Percentiles rank a stretch among this genome's conserved stretches.
phyloP scores from a whole-genome alignment of 2,329 filamentous ascomycete species.

The Verticillium albo-atrum region DNA sequence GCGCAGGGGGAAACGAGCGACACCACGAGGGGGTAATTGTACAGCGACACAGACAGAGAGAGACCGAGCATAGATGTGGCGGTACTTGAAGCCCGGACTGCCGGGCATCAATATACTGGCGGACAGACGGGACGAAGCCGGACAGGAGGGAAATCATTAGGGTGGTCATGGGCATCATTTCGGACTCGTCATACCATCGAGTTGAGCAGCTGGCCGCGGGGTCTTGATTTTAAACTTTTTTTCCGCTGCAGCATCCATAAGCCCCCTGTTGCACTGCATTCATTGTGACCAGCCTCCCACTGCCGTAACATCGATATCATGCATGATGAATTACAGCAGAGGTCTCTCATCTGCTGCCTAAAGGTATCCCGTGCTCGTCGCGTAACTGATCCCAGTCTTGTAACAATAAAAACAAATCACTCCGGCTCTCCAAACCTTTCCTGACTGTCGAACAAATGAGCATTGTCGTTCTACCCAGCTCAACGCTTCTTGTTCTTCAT shows the following conservation, averaged over 20 bases:
- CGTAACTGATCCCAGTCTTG: neutral
- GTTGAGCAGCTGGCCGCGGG: neutral
- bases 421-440: neutral
- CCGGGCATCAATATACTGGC: neutral
- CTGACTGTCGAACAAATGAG: neutral
- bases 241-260: neutral
- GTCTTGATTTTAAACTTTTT: neutral
- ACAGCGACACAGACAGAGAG: no score
- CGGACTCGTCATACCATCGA: neutral
- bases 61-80: neutral
- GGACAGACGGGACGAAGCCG: neutral
- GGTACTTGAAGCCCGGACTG: neutral
- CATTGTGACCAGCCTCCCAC: neutral
- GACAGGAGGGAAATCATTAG: neutral
- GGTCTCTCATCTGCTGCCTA: neutral
- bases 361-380: neutral
- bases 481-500: neutral
- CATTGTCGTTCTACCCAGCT: neutral
- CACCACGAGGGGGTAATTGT: neutral
- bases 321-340: neutral
- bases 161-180: neutral
- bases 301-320: neutral
- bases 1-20: neutral
- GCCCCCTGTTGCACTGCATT: neutral
- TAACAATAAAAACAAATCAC: neutral